Conservation (phyloP, 2,329 filamentous ascomycete genomes). For the Arthrobotrys musiformis region DNA sequence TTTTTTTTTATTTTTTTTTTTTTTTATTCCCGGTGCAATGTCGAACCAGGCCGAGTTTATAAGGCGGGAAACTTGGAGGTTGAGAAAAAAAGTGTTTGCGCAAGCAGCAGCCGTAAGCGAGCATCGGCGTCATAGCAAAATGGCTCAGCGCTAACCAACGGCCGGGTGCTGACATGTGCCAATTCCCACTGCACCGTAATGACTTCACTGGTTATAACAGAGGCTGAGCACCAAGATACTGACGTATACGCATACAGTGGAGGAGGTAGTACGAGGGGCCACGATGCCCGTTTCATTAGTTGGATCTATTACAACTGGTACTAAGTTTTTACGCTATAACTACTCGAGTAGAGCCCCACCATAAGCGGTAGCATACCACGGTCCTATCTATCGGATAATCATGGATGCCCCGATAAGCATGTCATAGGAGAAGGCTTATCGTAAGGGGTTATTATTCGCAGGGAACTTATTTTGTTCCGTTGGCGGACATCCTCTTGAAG, state of each 20-base stretch:
- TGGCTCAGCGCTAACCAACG: conserved; percentile 4
- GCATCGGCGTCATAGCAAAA: conserved; percentile 37
- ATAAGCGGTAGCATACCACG: too few species aligned
- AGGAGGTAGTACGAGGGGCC: not conserved
- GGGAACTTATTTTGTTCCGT: conserved; percentile 65
- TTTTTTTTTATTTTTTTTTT: not conserved
- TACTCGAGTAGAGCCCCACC: too few species aligned
- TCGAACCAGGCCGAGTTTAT: not conserved
- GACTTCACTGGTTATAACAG: too few species aligned
- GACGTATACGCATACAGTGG: not conserved
- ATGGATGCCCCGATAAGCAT: not conserved
- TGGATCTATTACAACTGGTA: not conserved
- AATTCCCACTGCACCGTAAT: not conserved
- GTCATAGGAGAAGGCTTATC: too few species aligned
- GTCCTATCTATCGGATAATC: not conserved
- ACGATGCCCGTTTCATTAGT: not conserved
- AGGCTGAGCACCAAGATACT: too few species aligned
- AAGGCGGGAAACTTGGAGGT: conserved; percentile 11
- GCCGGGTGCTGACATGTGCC: conserved; percentile 29
- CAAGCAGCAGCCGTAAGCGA: conserved; percentile 44
- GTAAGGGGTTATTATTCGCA: not conserved
- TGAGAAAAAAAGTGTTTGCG: conserved; percentile 37
- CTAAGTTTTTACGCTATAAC: not conserved
- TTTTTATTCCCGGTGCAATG: not conserved
- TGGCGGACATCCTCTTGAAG: conserved; percentile 73